Conservation (phyloP, 2,329 filamentous ascomycete genomes). For the Thyridium curvatum region DNA sequence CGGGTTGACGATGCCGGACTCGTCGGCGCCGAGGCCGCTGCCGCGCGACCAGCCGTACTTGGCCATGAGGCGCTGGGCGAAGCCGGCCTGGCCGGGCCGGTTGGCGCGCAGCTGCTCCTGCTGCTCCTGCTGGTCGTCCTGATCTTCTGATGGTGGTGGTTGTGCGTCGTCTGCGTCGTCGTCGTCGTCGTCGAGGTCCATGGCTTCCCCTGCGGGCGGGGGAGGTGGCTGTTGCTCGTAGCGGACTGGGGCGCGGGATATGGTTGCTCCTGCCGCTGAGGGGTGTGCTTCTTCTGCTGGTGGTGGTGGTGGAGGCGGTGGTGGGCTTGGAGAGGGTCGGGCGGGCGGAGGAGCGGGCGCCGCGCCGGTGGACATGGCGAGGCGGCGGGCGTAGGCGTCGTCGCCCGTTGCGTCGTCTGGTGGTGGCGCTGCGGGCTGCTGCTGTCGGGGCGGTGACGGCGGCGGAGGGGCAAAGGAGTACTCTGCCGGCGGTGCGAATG, state of each 20-base stretch:
- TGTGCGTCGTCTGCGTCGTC: constrained; percentile 43
- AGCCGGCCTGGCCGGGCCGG: constrained; percentile 74
- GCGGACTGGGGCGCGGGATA: constrained; percentile 72
- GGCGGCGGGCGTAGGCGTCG: constrained; percentile 60
- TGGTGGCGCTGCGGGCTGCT: constrained; percentile 33
- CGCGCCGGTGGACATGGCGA: constrained; percentile 41
- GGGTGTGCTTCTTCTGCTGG: constrained; percentile 26
- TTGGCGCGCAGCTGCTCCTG: constrained; percentile 41
- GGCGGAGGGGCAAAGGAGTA: constrained; percentile 54
- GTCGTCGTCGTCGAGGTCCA: constrained; percentile 29
- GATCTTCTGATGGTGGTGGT: constrained; percentile 36
- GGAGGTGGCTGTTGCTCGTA: constrained; percentile 47
- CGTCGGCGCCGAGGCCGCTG: constrained; percentile 75
- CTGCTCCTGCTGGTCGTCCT: constrained; percentile 10
- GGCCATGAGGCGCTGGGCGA: constrained; percentile 80
- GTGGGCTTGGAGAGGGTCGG: constrained; percentile 20
- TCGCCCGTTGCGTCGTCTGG: constrained; percentile 59
- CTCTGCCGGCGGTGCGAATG: constrained; percentile 30
- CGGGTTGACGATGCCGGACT: constrained; percentile 73
- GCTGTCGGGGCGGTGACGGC: constrained; percentile 36
- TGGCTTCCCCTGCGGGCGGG: constrained; percentile 22
- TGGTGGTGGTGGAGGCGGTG: constrained; percentile 17
- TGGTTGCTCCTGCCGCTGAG: constrained; percentile 43
- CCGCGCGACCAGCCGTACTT: constrained; percentile 95
- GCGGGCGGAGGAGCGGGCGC: constrained; percentile 22